phyloP scores from a whole-genome alignment of 345 rosid species.

The Hypericum androsaemum region DNA sequence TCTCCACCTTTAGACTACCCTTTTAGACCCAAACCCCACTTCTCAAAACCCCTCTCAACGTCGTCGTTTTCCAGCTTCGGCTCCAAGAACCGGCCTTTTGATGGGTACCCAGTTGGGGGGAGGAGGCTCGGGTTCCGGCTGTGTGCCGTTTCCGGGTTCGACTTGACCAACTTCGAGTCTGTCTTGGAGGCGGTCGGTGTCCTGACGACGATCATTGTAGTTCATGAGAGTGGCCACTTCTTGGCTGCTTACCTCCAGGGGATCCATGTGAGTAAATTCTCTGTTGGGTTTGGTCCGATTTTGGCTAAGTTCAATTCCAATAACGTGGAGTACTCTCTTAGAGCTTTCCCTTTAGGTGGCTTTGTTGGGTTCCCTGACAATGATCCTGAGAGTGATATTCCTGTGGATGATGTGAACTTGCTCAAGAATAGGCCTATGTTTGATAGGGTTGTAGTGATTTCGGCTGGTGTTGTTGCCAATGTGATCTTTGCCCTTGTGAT shows the following conservation, averaged over 20 bases:
- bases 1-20: constrained; percentile 30
- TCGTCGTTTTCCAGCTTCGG: constrained; percentile 18
- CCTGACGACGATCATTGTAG: constrained; percentile 77
- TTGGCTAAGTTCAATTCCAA: constrained; percentile 76
- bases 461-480: constrained; percentile 90
- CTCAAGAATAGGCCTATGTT: constrained; percentile 82
- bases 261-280: constrained; percentile 92
- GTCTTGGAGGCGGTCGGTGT: constrained; percentile 75
- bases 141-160: constrained; percentile 54
- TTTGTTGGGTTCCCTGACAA: constrained; percentile 97
- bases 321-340: constrained; percentile 77
- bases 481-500: constrained; percentile 69
- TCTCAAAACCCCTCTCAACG: constrained; percentile 34
- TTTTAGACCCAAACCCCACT: constrained; percentile 38
- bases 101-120: constrained; percentile 18
- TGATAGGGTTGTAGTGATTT: constrained; percentile 71
- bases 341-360: constrained; percentile 92
- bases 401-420: constrained; percentile 65
- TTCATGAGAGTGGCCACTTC: constrained; percentile 85
- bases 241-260: constrained; percentile 93
- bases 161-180: constrained; percentile 56
- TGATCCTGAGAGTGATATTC: constrained; percentile 84
- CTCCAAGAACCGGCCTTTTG: constrained; percentile 32
- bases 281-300: constrained; percentile 91
- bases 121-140: constrained; percentile 34